Base-by-base conservation (phyloP, 2,329 filamentous ascomycete genomes). In the Curvularia hawaiiensis region DNA sequence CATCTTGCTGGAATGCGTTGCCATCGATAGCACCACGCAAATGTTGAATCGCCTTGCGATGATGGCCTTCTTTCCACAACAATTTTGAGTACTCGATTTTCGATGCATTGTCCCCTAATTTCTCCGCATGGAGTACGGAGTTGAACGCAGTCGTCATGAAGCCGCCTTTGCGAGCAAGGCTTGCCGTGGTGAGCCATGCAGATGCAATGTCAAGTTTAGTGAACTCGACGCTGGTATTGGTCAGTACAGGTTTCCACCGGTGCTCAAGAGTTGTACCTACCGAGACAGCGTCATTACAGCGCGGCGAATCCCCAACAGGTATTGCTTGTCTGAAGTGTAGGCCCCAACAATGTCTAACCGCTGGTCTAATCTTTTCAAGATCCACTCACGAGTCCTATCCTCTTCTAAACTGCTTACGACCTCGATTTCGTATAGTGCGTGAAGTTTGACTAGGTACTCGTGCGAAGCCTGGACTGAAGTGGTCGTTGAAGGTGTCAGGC, bases 41-140 rank as follows among this genome's bases (percentile, higher is more conserved):
- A 46, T 90, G 90, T 66, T 96, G 92, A 59, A 99, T 99, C 1
- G 95, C 96, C 77, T 98, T 97, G 59, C 95, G 87, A 72, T 94
- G 92, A 69, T 97, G 90, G 0, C 92, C 91, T 73, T 97, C 92
- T 66, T 90, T 92, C 92, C 95, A 99, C 8, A 98, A 80, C 30
- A 99, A 82, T 59, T 93, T 88, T 2, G 95, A 92, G 74, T 99
- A 94, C 74, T 99, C 96, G 59, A 99, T 95, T 10, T 91, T 94
- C 11, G 94, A 92, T 2, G 91, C 91, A 57, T 90, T 88, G 65
- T 97, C 92, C 20, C 91, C 91, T 11, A 97, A 84, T 59, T 89
- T 86, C 22, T 90, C 89, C 11, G 96, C 95, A 76, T 95, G 92
- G 2, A 98, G 83, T 24, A 98, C 92, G 14, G 94, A 92, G 72